phyloP scores from a whole-genome alignment of 2,329 filamentous ascomycete species.

The Ilyonectria robusta region DNA sequence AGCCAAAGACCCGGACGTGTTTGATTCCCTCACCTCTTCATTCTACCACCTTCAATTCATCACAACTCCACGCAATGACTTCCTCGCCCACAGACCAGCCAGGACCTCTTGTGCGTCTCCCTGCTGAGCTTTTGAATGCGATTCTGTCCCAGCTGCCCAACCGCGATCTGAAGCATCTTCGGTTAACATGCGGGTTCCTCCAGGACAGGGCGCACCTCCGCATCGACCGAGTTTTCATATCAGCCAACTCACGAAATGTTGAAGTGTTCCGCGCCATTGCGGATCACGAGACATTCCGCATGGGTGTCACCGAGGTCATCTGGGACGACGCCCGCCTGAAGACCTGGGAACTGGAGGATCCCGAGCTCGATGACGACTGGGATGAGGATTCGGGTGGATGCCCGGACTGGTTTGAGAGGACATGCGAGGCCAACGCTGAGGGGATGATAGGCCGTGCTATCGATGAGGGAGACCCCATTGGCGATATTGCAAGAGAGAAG shows the following conservation, averaged over 20 bases:
- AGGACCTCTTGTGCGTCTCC: too few species aligned
- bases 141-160: not conserved
- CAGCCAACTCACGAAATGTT: slow-evolving; percentile 56
- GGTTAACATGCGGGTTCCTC: not conserved
- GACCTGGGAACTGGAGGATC: not conserved
- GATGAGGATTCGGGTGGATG: not conserved
- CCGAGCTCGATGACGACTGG: not conserved
- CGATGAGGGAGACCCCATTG: not conserved
- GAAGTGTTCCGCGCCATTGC: slow-evolving; percentile 55
- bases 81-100: too few species aligned
- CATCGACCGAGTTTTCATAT: slow-evolving; percentile 55
- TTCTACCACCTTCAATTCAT: too few species aligned
- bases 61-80: too few species aligned
- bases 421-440: not conserved
- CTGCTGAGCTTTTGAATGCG: too few species aligned
- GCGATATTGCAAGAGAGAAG: not conserved
- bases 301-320: slow-evolving; percentile 54
- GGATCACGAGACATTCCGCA: slow-evolving; percentile 51
- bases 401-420: not conserved
- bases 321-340: slow-evolving; percentile 51
- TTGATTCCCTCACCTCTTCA: too few species aligned
- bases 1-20: too few species aligned
- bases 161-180: not conserved
- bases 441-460: not conserved
- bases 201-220: not conserved